Base-by-base conservation (phyloP, 2,329 filamentous ascomycete species). In the Hypomyces rosellus region DNA sequence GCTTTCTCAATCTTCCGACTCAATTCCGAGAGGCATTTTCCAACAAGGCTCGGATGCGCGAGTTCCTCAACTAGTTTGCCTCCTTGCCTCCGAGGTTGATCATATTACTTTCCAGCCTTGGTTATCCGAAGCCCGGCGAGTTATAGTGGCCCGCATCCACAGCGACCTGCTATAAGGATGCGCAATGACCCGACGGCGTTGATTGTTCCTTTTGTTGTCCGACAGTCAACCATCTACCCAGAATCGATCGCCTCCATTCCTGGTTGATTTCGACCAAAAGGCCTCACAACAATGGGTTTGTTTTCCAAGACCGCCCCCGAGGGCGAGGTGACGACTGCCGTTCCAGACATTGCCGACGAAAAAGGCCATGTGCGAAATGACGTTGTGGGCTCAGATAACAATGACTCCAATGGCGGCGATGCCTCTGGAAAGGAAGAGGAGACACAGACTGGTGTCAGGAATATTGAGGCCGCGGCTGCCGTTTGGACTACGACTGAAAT, bases 391-490 rank as follows among this genome's bases (percentile, higher is more conserved):
- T 53, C 58, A 36, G 62, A 69, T 49, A 58, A 61, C 16, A 33
- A 15, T 2, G 49, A 49, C 11, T 34, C 43, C n/a, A 49, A 30
- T 6, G 25, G 25, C 25, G 25, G 20, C 15, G 37, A 30, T 25
- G 49, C 39, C 7, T 22, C 16, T 25, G 45, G 40, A 4, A 60
- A 62, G 36, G 52, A 62, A 37, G 52, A 62, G 45, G 67, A 68
- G 5, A 70, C 66, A 4, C 71, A 75, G 58, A 61, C 63, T n/a
- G 74, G 74, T 59, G 72, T 76, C 11, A 67, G 70, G 55, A 71
- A 70, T 51, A 68, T 75, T 15, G 71, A 75, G 58, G 74, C 73
- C n/a, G 68, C 69, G 5, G 69, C 74, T 34, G 20, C 44, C 14
- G 52, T 54, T 4, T 54, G 52, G 52, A 70, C 70, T 40, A 68